A percentile compares a stretch with the other conserved stretches of the same genome.
These are phyloP conservation scores for Orbilia quercus DNA, from an alignment of 2,329 filamentous ascomycete species.

Conservation along the genomic window DNA sequence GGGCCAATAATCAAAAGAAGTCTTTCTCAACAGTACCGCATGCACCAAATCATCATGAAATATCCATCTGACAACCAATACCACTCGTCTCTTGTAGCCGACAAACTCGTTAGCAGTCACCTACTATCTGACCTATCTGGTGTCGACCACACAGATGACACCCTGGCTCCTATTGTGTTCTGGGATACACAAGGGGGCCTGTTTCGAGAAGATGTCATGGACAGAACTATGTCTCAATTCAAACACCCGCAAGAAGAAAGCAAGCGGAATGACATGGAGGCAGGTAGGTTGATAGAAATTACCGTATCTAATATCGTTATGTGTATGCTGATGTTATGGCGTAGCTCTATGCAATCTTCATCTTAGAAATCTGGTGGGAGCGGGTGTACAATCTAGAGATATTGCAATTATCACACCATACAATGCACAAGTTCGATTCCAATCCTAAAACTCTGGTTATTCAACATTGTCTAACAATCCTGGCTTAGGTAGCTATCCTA, in stretches of 20 bases:
- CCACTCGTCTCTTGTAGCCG: slow-evolving; percentile 81
- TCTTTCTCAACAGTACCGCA: slow-evolving; percentile 96
- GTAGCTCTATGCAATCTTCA: slow-evolving; percentile 67
- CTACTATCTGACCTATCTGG: slow-evolving; percentile 79
- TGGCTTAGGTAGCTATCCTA: slow-evolving; percentile 76
- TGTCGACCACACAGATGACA: slow-evolving; percentile 84
- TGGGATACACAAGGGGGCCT: slow-evolving; percentile 96
- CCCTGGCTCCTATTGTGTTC: slow-evolving; percentile 86
- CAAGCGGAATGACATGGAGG: slow-evolving; percentile 93
- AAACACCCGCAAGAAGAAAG: slow-evolving; percentile 69
- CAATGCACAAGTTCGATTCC: slow-evolving; percentile 80
- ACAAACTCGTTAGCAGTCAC: slow-evolving; percentile 78
- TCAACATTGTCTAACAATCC: slow-evolving; percentile 20
- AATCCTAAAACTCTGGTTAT: neutral
- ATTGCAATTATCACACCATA: slow-evolving; percentile 96
- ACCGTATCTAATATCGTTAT: too few relatives aligned
- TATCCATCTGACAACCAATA: slow-evolving; percentile 93
- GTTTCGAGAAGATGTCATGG: slow-evolving; percentile 77
- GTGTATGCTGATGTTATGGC: neutral
- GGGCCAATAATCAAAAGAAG: slow-evolving; percentile 88
- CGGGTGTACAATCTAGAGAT: slow-evolving; percentile 82
- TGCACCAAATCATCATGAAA: slow-evolving; percentile 95
- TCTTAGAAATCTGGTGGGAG: slow-evolving; percentile 77
- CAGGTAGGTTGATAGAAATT: slow-evolving; percentile 62
- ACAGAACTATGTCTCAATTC: slow-evolving; percentile 61